Base-by-base conservation (phyloP, 176 grass and related monocot species). In the Aechmea fasciata region DNA sequence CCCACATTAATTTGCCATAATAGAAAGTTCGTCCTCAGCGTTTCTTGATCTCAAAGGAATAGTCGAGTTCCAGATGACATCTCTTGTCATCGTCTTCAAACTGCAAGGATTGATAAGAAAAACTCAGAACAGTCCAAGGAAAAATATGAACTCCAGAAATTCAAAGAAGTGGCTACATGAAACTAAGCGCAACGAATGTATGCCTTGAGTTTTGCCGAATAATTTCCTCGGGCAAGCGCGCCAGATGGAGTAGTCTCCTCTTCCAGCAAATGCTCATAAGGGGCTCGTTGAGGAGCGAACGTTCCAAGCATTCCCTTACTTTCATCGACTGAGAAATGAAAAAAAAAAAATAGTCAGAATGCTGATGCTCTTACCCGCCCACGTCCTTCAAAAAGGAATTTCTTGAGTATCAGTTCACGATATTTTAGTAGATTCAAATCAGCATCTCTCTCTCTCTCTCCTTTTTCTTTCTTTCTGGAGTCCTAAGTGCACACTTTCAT, bases 51-150 rank as follows among this genome's bases (percentile, higher is more conserved):
- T 84, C 82, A 29, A 79, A 84, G 71, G 54, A 79, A 65, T 84
- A 84, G 55, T 75, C 29, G 13, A 84, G 65, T 65, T 84, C 76
- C 67, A 84, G 33, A 41, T 84, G 66, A 50, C 65, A 79, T 75
- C 76, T 84, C 57, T 71, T 79, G 65, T 84, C 82, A 47, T 84
- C 82, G 75, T 84, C 82, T 75, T 84, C 71, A 74, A 84, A 84
- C 76, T 84, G 82, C 68, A 75, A 71, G 13, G 26, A 22, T 49
- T 54, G 15, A 65, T 9, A 52, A 24, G 18, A 13, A 53, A 29
- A 25, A 62, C 15, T 63, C 10, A 65, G 51, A 53, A 66, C 57
- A 4, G 29, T 50, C 15, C 11, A 50, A 10, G 51, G 41, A 47
- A 11, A 57, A 57, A 48, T 2, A 2, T 8, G 47, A 24, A 63